Conservation (phyloP, 2,329 filamentous ascomycete genomes). For the Fusarium robinianum region DNA sequence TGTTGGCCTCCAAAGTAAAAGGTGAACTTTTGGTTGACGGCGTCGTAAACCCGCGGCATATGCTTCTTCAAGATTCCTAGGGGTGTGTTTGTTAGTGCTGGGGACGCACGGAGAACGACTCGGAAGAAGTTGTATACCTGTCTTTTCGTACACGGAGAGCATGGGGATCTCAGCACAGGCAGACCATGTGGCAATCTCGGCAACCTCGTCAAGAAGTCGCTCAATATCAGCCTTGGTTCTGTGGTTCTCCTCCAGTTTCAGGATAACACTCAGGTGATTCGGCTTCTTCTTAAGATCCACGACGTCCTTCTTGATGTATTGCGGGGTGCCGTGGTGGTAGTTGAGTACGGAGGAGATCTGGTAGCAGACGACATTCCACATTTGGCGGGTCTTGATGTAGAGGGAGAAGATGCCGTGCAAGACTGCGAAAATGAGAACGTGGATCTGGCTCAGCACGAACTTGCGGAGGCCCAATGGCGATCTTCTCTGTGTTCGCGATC, state of each 20-base stretch:
- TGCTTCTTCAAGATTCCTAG: constrained; percentile 89
- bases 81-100: constrained; percentile 14
- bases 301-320: constrained; percentile 88
- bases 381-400: constrained; percentile 80
- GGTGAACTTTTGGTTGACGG: constrained; percentile 77
- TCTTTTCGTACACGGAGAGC: constrained; percentile 90
- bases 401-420: constrained; percentile 85
- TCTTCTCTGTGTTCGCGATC: constrained; percentile 35
- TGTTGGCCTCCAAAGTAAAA: constrained; percentile 83
- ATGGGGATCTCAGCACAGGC: constrained; percentile 84
- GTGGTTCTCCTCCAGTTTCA: constrained; percentile 73
- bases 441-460: constrained; percentile 65
- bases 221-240: constrained; percentile 76
- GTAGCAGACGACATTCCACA: constrained; percentile 78
- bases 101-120: too few relatives aligned
- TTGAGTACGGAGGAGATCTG: constrained; percentile 81
- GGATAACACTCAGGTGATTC: constrained; percentile 83
- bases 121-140: too few relatives aligned
- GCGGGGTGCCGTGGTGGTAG: constrained; percentile 94
- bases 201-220: constrained; percentile 83
- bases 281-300: constrained; percentile 74
- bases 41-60: constrained; percentile 80
- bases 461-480: constrained; percentile 62
- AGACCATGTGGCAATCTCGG: constrained; percentile 92
- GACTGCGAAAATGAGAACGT: constrained; percentile 68